Percentiles rank a stretch among this genome's conserved stretches.
phyloP scores from a whole-genome alignment of 257 asterid species.

The Solanum verrucosum region DNA sequence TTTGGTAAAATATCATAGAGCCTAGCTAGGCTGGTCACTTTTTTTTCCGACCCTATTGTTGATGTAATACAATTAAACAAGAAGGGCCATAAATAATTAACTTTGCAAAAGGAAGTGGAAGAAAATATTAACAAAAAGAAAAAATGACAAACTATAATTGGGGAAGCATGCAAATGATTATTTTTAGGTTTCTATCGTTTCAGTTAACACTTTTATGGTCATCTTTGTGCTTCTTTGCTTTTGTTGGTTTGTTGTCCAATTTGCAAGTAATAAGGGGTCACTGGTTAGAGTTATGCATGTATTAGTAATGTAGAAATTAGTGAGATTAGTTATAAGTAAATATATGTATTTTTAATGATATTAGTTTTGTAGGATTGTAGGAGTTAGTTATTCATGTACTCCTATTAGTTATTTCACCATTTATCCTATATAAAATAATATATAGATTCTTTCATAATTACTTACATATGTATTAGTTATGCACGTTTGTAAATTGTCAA shows the following conservation, averaged over 20 bases:
- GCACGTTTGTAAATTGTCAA: too few relatives aligned
- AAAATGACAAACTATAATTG: not conserved
- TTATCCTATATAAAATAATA: too few relatives aligned
- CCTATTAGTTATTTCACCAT: too few relatives aligned
- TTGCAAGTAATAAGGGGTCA: not conserved
- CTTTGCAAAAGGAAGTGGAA: not conserved
- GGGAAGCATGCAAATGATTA: not conserved
- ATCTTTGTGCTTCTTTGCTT: not conserved
- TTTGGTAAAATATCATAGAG: not conserved
- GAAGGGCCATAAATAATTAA: not conserved
- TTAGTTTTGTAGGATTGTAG: too few relatives aligned
- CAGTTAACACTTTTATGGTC: not conserved
- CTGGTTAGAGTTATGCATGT: too few relatives aligned
- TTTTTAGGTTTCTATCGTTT: not conserved
- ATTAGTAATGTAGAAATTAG: too few relatives aligned
- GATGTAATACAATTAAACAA: not conserved
- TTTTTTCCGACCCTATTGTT: not conserved
- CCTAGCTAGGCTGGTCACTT: not conserved
- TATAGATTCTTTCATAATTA: too few relatives aligned
- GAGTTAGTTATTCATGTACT: too few relatives aligned
- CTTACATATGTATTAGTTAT: not conserved
- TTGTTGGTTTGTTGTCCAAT: not conserved
- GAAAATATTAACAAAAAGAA: not conserved
- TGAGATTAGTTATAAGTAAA: not conserved
- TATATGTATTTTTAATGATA: too few relatives aligned